phyloP scores from a whole-genome alignment of 441 rosid genomes.

The Gossypium davidsonii region DNA sequence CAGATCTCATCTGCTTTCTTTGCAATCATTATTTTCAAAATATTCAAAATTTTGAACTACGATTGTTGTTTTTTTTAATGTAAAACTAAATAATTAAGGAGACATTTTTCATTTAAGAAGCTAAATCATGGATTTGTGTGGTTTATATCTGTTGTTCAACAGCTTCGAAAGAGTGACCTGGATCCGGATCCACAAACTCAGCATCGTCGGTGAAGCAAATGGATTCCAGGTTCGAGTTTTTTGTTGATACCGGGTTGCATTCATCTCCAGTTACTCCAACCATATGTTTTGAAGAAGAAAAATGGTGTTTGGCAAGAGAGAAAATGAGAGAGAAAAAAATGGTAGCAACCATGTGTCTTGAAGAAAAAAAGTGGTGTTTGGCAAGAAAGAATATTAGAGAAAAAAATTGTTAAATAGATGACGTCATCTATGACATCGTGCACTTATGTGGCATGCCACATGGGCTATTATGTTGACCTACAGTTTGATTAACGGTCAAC shows the following conservation, averaged over 20 bases:
- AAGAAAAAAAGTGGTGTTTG: too few relatives aligned
- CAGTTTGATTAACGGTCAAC: too few relatives aligned
- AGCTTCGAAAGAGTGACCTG: constrained; percentile 88
- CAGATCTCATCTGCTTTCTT: background rate
- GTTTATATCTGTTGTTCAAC: constrained; percentile 53
- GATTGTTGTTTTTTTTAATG: background rate
- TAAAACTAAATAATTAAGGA: constrained; percentile 30
- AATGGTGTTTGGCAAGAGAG: too few relatives aligned
- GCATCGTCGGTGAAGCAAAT: constrained; percentile 78
- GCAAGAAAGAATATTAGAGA: too few relatives aligned
- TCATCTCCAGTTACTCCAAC: constrained; percentile 5
- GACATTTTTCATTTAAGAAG: background rate
- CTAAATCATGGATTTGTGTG: background rate
- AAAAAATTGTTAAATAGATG: too few relatives aligned
- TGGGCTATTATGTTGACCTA: too few relatives aligned
- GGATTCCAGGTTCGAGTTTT: constrained; percentile 21
- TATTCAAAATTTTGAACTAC: too few relatives aligned
- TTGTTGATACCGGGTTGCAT: constrained; percentile 67
- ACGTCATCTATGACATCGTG: too few relatives aligned
- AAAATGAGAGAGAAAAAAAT: too few relatives aligned
- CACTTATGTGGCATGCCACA: too few relatives aligned
- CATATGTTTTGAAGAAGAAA: too few relatives aligned
- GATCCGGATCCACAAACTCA: constrained; percentile 90
- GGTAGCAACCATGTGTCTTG: too few relatives aligned
- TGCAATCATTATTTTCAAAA: background rate